Percentiles rank a stretch among this genome's conserved stretches.
These are phyloP conservation scores for Macrophomina tecta DNA, from an alignment of 2,329 filamentous ascomycete species.

Conservation along the genomic window DNA sequence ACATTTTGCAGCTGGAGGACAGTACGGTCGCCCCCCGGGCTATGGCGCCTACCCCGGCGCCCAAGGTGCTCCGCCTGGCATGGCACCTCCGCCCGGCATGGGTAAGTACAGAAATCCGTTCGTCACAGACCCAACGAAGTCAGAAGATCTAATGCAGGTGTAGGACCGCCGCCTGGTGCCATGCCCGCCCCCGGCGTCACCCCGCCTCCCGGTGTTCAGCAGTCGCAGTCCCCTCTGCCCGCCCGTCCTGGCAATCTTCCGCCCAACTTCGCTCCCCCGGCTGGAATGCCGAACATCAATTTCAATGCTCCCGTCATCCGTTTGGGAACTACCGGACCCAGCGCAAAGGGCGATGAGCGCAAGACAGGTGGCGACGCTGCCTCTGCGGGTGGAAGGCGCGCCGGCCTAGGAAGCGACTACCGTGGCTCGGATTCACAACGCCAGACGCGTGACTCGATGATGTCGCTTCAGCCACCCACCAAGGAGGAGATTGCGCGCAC, in stretches of 20 bases:
- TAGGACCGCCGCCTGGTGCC: conserved; percentile 74
- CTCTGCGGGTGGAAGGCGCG: conserved; percentile 38
- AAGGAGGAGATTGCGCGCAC: conserved; percentile 91
- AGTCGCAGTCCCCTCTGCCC: conserved; percentile 74
- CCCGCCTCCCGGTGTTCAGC: conserved; percentile 78
- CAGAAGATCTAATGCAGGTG: conserved; percentile 5
- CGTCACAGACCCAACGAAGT: background rate
- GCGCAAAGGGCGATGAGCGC: conserved; percentile 56
- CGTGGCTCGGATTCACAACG: conserved; percentile 70
- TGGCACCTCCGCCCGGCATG: conserved; percentile 81
- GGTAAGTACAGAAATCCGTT: conserved; percentile 60
- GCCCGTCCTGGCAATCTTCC: conserved; percentile 82
- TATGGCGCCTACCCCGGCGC: conserved; percentile 73
- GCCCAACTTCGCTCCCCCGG: conserved; percentile 82
- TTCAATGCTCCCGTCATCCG: conserved; percentile 97
- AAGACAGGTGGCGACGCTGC: conserved; percentile 50
- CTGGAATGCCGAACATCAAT: conserved; percentile 97
- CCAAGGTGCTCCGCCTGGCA: conserved; percentile 64
- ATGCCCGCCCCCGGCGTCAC: conserved; percentile 75
- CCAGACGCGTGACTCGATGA: conserved; percentile 70
- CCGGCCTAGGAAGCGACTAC: conserved; percentile 62
- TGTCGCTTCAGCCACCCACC: conserved; percentile 79
- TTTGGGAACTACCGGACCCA: conserved; percentile 74
- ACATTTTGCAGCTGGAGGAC: conserved; percentile 52
- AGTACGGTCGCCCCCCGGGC: conserved; percentile 76